Base-by-base conservation (phyloP, 1,284 basidiomycete genomes). In the Austroboletus niveus region DNA sequence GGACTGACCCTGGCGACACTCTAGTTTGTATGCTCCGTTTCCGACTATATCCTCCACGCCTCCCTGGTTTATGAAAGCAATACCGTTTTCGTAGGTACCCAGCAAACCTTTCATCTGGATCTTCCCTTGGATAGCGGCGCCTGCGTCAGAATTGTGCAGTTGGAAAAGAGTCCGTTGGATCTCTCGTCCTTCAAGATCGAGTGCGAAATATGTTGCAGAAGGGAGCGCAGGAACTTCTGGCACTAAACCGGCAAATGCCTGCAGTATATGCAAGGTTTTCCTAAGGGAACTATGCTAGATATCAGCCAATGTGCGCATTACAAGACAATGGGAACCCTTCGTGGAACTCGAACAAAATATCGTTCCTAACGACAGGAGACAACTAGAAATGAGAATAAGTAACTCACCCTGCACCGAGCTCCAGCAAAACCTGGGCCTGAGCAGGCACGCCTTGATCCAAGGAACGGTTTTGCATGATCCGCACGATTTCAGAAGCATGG, bases 131-230 rank as follows among this genome's bases (percentile, higher is more conserved):
- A 94, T 75, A 27, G 73, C 70, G n/a, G 74, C 65, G 24, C 91
- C 91, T 47, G 91, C 75, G 10, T 80, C 75, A 14, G 76, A 89
- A 59, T 73, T 68, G 39, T 79, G 70, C 57, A 98, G 84, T 62
- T 87, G 79, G 35, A 73, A 73, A 43, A 98, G 78, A 5, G 92
- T 92, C 24, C 94, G 85, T 56, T 87, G 80, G 32, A 98, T 84
- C 66, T 98, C 94, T 48, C 81, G 80, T 59, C 87, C 79, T 69
- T 96, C 93, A 29, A 98, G 84, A 65, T 98, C 96, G 48, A 99
- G 86, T 12, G 95, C 94, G 73, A 92, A 94, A 72, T 97, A 98
- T 1, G 85, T 89, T 63, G 91, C 83, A 10, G 83, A 81, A 1
- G 83, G 73, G 15, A 68, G 55, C 1, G 66, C 47, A 8, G 63